Evolutionary conservation across 2,329 filamentous ascomycete species (phyloP).

Genomic region (Metarhizium guizhouense): DNA sequence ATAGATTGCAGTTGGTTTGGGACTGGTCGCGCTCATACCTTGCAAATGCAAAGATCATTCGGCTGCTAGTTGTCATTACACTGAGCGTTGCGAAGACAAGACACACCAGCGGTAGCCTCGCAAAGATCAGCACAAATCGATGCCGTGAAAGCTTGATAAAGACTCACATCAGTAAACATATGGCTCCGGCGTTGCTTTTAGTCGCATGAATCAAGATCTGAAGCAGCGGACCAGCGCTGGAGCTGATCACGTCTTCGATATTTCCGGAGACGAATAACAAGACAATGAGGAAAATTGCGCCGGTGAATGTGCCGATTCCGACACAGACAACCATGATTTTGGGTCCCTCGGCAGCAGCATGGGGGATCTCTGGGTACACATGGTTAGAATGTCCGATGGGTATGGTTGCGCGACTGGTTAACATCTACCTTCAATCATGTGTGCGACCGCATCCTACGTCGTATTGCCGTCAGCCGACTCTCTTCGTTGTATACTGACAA

Average conservation of each 20-base stretch:
- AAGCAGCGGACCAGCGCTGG: constrained; percentile 47
- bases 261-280: constrained; percentile 56
- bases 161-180: constrained; percentile 53
- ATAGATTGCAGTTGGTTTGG: no score
- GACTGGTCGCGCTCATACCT: constrained; percentile 8
- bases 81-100: constrained; percentile 54
- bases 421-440: constrained; percentile 22
- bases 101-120: constrained; percentile 46
- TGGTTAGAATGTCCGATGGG: background rate
- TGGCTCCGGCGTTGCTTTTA: constrained; percentile 48
- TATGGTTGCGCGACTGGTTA: no score
- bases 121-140: background rate
- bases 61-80: constrained; percentile 56
- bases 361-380: constrained; percentile 17
- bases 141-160: background rate
- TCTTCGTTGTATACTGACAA: background rate
- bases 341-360: constrained; percentile 20
- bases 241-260: constrained; percentile 44
- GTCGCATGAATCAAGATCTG: constrained; percentile 58
- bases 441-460: constrained; percentile 22
- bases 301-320: constrained; percentile 52
- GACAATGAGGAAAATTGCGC: constrained; percentile 52
- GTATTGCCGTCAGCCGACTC: background rate
- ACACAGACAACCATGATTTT: constrained; percentile 45
- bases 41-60: constrained; percentile 60